These are phyloP conservation scores for Ceraceosorus guamensis DNA, from an alignment of 1,284 basidiomycete species.

Conservation along the genomic window DNA sequence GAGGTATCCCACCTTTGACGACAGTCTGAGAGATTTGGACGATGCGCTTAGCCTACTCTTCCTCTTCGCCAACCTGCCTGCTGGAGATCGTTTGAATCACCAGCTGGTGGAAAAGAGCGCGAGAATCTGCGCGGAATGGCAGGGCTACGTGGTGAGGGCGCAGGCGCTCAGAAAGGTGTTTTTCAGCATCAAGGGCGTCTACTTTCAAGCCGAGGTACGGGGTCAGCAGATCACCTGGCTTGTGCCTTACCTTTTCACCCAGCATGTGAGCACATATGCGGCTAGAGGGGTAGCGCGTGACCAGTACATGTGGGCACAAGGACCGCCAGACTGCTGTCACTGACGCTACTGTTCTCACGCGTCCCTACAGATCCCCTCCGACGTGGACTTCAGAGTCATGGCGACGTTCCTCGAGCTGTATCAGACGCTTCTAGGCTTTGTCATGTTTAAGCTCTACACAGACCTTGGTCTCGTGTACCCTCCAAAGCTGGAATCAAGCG, in stretches of 20 bases:
- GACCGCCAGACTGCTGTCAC: background rate
- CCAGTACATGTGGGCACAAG: too few relatives aligned
- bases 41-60: slow-evolving; percentile 93
- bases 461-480: slow-evolving; percentile 89
- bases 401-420: slow-evolving; percentile 97
- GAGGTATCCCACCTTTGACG: slow-evolving; percentile 93
- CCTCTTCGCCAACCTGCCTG: slow-evolving; percentile 64
- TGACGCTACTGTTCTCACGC: slow-evolving; percentile 1
- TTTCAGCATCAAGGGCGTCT: slow-evolving; percentile 95
- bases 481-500: slow-evolving; percentile 74
- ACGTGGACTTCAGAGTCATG: slow-evolving; percentile 98
- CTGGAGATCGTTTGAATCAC: slow-evolving; percentile 63
- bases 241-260: slow-evolving; percentile 95
- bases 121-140: slow-evolving; percentile 59
- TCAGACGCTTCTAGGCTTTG: slow-evolving; percentile 90
- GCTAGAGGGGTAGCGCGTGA: too few relatives aligned
- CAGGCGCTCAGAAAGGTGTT: slow-evolving; percentile 81
- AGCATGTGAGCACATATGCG: slow-evolving; percentile 59
- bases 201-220: slow-evolving; percentile 92
- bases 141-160: slow-evolving; percentile 88
- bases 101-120: slow-evolving; percentile 77
- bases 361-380: slow-evolving; percentile 70
- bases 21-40: slow-evolving; percentile 91
- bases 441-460: slow-evolving; percentile 96
- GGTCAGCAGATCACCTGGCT: slow-evolving; percentile 93